Percentiles rank a stretch among this genome's conserved stretches.
phyloP scores from a whole-genome alignment of 169 alveolate species.

The Plasmodium gonderi region DNA sequence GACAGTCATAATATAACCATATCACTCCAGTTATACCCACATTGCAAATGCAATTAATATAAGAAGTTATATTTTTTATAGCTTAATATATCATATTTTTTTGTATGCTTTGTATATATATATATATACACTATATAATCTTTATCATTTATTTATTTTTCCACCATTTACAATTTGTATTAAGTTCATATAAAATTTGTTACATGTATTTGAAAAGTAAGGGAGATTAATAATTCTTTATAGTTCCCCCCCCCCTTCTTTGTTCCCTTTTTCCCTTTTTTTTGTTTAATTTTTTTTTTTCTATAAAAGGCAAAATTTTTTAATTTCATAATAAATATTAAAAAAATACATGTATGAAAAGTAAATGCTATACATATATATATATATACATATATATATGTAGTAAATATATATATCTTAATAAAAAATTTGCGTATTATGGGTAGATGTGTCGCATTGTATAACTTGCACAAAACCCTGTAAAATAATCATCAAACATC shows the following conservation, averaged over 20 bases:
- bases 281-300: background rate
- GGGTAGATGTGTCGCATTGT: background rate
- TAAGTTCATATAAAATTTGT: background rate
- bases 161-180: background rate
- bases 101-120: too few species aligned
- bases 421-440: too few species aligned
- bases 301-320: background rate
- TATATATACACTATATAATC: background rate
- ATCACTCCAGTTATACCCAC: too few species aligned
- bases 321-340: background rate
- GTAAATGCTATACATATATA: background rate
- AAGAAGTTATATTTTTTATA: too few species aligned
- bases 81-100: background rate
- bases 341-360: background rate
- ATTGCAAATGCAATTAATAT: too few species aligned
- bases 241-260: background rate
- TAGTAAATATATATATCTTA: too few species aligned
- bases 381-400: background rate
- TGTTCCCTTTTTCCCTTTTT: background rate
- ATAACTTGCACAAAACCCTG: too few species aligned
- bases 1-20: too few species aligned
- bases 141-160: background rate
- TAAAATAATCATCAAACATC: too few species aligned
- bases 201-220: background rate
- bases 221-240: too few species aligned